These are phyloP conservation scores for Nigrograna mackinnonii DNA, from an alignment of 2,329 filamentous ascomycete species.

Conservation along the genomic window DNA sequence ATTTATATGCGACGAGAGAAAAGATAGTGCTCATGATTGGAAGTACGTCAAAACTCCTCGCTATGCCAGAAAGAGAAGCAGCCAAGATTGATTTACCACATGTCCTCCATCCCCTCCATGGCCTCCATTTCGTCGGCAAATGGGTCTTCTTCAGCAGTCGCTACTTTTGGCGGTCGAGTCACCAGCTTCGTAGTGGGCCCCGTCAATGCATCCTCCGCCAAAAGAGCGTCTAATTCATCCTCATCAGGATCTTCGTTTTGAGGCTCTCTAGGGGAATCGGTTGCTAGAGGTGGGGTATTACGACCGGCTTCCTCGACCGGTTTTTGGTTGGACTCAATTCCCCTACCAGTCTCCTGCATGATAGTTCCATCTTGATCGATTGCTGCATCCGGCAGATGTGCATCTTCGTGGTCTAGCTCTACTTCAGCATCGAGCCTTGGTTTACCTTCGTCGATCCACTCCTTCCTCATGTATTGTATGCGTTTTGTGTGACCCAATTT, in stretches of 20 bases:
- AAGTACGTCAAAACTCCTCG: too few species aligned
- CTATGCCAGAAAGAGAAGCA: too few species aligned
- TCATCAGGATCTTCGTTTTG: slow-evolving; percentile 49
- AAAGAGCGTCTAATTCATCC: slow-evolving; percentile 57
- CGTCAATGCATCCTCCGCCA: slow-evolving; percentile 50
- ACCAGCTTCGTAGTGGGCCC: slow-evolving; percentile 5
- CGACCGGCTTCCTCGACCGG: slow-evolving; percentile 3
- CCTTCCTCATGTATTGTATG: slow-evolving; percentile 73
- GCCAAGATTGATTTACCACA: slow-evolving; percentile 34
- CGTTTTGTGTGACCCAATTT: slow-evolving; percentile 86
- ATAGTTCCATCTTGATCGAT: not conserved
- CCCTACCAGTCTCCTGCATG: slow-evolving; percentile 1
- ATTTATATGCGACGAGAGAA: too few species aligned
- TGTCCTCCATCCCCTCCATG: slow-evolving; percentile 42
- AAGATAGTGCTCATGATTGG: too few species aligned
- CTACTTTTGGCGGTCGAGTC: slow-evolving; percentile 12
- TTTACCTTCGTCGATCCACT: slow-evolving; percentile 81
- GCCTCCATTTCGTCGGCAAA: slow-evolving; percentile 45
- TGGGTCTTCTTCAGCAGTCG: slow-evolving; percentile 26
- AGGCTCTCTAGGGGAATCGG: slow-evolving; percentile 17
- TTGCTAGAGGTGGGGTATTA: slow-evolving; percentile 8
- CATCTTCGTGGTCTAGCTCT: too few species aligned
- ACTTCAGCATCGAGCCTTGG: slow-evolving; percentile 51
- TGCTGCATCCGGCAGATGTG: not conserved
- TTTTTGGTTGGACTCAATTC: not conserved